Evolutionary conservation across 257 asterid species (phyloP), one percentile per base, ranked within the genome.

Genomic region (Perilla frutescens): DNA sequence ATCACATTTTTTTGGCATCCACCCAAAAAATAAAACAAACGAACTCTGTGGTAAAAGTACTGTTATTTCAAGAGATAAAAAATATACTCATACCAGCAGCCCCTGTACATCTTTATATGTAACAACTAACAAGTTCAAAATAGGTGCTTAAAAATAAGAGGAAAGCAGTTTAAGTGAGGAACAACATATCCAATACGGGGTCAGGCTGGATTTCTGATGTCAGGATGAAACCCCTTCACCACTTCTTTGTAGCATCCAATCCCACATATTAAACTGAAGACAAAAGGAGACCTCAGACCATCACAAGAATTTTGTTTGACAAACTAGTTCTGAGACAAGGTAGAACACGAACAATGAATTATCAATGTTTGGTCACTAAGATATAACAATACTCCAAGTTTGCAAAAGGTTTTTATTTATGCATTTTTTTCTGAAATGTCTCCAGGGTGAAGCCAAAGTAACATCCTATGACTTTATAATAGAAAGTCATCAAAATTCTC

Each of bases 261-360:
- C 26, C 26, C 26, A 20, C 26, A 20, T 11, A 49, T 15, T 26
- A 14, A 39, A 49, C 75, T 76, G 74, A 59, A 66, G 31, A 68
- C 41, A 20, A 20, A 20, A 40, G 57, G 45, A 57, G 55, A 20
- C 26, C 26, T 20, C 26, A 20, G 37, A 34, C 4, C 3, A 34
- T 34, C 37, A 34, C 65, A 31, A 56, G 69, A 65, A 36, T 20
- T 65, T 14, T 77, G 55, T 53, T 62, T 9, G 15, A 9, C 5
- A 9, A 48, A 47, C 15, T 66, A 65, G 31, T 50, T 58, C 66
- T 14, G 55, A 70, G 74, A 61, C 12, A 3, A 72, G 70, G 44
- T 51, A 77, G 34, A 48, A 29, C 29, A 51, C 36, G 66, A 48
- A 77, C 20, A 39, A 32, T 40, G 78, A 66, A 26, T 53, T 37